Evolutionary conservation across 345 rosid genomes (phyloP).

Genomic region (Salix dunnii): DNA sequence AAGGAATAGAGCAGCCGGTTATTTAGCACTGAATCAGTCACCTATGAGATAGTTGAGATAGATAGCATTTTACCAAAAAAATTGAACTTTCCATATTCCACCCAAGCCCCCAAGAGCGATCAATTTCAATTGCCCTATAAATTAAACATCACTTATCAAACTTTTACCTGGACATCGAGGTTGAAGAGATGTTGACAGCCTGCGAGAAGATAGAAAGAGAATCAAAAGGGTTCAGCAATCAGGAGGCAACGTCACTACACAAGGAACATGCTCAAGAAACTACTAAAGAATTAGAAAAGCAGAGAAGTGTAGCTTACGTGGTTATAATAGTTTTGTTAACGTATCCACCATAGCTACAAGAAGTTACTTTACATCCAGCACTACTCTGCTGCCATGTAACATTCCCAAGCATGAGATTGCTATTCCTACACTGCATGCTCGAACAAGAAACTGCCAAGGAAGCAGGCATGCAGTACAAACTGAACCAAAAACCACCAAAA

Average conservation of each 20-base stretch:
- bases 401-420: slow-evolving; percentile 86
- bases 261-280: background rate
- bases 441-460: slow-evolving; percentile 90
- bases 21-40: too few species aligned
- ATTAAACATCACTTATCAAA: slow-evolving; percentile 1
- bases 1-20: background rate
- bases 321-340: slow-evolving; percentile 73
- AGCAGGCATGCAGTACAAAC: slow-evolving; percentile 91
- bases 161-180: slow-evolving; percentile 84
- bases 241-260: background rate
- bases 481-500: slow-evolving; percentile 24
- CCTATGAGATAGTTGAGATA: too few species aligned
- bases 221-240: background rate
- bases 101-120: background rate
- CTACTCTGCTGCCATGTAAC: slow-evolving; percentile 58
- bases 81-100: background rate
- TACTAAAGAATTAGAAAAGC: background rate
- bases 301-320: slow-evolving; percentile 38
- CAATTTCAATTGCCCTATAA: background rate
- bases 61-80: background rate
- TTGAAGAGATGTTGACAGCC: slow-evolving; percentile 79
- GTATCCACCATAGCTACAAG: slow-evolving; percentile 76
- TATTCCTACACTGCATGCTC: slow-evolving; percentile 83
- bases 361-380: slow-evolving; percentile 87
- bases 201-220: slow-evolving; percentile 24